phyloP scores from a whole-genome alignment of 2,329 filamentous ascomycete species.

The Sclerotinia subarctica region DNA sequence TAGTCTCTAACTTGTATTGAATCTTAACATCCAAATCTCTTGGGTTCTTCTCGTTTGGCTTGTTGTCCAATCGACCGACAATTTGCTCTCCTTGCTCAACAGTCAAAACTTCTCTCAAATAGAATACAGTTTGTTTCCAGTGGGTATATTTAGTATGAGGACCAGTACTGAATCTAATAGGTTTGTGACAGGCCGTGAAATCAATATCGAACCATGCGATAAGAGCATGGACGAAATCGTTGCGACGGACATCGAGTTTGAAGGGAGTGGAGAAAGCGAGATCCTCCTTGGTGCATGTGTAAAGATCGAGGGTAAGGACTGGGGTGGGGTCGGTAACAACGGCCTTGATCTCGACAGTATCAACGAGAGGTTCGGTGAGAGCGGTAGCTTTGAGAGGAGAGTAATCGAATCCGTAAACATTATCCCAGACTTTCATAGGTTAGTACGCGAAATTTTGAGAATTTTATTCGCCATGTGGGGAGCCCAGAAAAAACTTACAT shows the following conservation, averaged over 20 bases:
- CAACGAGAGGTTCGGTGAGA: slow-evolving; percentile 91
- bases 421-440: slow-evolving; percentile 85
- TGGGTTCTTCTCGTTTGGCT: slow-evolving; percentile 90
- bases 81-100: slow-evolving; percentile 85
- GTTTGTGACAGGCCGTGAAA: slow-evolving; percentile 97
- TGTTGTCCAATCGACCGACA: slow-evolving; percentile 69
- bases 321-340: slow-evolving; percentile 87
- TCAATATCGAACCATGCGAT: slow-evolving; percentile 99
- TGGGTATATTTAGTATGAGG: slow-evolving; percentile 99
- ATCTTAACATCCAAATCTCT: slow-evolving; percentile 92
- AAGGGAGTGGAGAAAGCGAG: slow-evolving; percentile 81
- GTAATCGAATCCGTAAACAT: slow-evolving; percentile 98
- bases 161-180: slow-evolving; percentile 92
- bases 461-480: neutral
- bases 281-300: slow-evolving; percentile 81
- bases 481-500: slow-evolving; percentile 60
- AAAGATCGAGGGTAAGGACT: slow-evolving; percentile 86
- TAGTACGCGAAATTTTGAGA: neutral
- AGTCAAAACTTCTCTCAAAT: slow-evolving; percentile 88
- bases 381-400: slow-evolving; percentile 89
- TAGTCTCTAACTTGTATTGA: slow-evolving; percentile 74
- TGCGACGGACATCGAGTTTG: slow-evolving; percentile 71
- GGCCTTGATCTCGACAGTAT: slow-evolving; percentile 96
- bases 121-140: slow-evolving; percentile 99
- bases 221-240: slow-evolving; percentile 93